These are phyloP conservation scores for Kalmusia sp. DNA, from an alignment of 2,329 filamentous ascomycete genomes.

Conservation along the genomic window DNA sequence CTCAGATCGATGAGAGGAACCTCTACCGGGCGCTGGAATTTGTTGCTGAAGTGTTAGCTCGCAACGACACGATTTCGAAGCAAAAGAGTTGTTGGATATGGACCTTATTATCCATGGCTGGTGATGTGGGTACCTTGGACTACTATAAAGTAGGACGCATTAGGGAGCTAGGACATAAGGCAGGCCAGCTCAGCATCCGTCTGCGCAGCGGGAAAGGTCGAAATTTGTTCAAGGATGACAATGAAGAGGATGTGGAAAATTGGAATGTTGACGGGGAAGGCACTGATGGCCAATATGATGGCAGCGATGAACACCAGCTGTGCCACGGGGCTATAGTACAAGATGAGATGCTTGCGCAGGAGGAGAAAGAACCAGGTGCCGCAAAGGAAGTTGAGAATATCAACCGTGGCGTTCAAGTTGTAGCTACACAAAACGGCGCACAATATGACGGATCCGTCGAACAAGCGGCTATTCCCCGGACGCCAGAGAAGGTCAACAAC, in stretches of 20 bases:
- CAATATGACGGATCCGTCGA: not conserved
- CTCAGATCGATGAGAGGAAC: slow-evolving; percentile 66
- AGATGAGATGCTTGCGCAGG: not conserved
- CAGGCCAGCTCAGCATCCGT: slow-evolving; percentile 64
- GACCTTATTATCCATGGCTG: slow-evolving; percentile 78
- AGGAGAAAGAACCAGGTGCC: not conserved
- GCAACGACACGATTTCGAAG: slow-evolving; percentile 65
- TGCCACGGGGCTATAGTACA: not conserved
- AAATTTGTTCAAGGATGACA: not conserved
- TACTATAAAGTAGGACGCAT: slow-evolving; percentile 78
- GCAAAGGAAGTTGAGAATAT: no score
- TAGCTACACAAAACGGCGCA: not conserved
- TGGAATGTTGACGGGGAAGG: slow-evolving; percentile 6
- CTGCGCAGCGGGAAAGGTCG: slow-evolving; percentile 15
- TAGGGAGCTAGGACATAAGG: slow-evolving; percentile 80
- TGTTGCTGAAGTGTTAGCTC: slow-evolving; percentile 67
- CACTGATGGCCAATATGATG: slow-evolving; percentile 6
- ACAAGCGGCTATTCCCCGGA: no score
- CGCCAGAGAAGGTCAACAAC: no score
- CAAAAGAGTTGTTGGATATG: slow-evolving; percentile 84
- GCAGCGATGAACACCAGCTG: not conserved
- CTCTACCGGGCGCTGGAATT: slow-evolving; percentile 70
- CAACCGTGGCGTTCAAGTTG: no score
- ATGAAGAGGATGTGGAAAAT: slow-evolving; percentile 4
- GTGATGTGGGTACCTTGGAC: slow-evolving; percentile 75